Evolutionary conservation across 2,329 filamentous ascomycete genomes (phyloP), one percentile per base, ranked within the genome.

Genomic region (Fusarium pininemorale): DNA sequence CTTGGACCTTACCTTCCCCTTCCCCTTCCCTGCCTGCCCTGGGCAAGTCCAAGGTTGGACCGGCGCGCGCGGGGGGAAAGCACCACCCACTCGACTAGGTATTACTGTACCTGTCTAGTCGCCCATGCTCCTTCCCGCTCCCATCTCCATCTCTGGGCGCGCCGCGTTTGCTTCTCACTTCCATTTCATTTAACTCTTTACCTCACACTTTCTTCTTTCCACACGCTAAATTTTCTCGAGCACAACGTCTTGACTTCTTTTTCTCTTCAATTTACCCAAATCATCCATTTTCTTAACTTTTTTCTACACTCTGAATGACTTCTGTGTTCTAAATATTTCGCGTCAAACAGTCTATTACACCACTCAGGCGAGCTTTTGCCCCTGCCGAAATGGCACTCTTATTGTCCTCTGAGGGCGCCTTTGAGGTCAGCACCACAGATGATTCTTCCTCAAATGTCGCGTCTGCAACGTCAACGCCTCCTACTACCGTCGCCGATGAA

Each of bases 401-500:
- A 15, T 66, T 78, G 63, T 79, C 82, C 59, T 73, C 75, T 47
- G 82, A 84, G 62, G 79, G 76, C 77, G 79, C 77, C 78, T 79
- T 82, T 68, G 75, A 77, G 64, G 67, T 64, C 44, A 69, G 65
- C 65, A 69, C 53, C 59, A 70, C 67, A 35, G 77, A 79, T 61
- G 85, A 87, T 67, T 81, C 81, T 50, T 86, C 85, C 57, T 86
- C 84, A 78, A 82, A 88, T 76, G 83, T 87, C 85, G 87, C 87
- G 84, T 89, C 88, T 56, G 83, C 86, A 32, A 87, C 85, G 76
- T 91, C 89, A 26, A 93, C 91, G 65, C 91, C 91, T 53, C 90
- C 90, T 30, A 93, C 91, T 55, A 93, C 90, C 75, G 84, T 91
- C 74, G 89, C 88, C 78, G 91, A 93, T 80, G 87, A 85, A 76